phyloP scores from a whole-genome alignment of 305 asterid genomes.

The Petunia hybrid region DNA sequence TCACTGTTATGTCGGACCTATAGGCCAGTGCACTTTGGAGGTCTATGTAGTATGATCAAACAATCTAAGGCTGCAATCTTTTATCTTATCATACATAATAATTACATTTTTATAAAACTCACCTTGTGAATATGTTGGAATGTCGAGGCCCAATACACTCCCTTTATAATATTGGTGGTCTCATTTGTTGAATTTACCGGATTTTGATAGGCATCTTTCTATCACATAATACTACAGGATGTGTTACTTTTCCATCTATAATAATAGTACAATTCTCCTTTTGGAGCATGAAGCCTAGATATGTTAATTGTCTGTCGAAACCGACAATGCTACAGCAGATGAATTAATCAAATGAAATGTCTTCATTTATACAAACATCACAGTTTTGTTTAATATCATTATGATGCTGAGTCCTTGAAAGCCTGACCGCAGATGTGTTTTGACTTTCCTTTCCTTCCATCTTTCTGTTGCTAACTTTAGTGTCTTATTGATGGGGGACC shows the following conservation, averaged over 20 bases:
- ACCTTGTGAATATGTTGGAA: background rate
- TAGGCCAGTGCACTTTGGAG: background rate
- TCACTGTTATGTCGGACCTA: constrained; percentile 14
- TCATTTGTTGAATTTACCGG: background rate
- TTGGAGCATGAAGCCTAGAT: background rate
- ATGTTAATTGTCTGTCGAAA: background rate
- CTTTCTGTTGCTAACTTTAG: background rate
- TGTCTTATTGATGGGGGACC: background rate
- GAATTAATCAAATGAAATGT: background rate
- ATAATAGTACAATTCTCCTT: background rate
- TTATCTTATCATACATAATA: background rate
- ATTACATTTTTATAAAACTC: background rate
- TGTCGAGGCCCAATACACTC: background rate
- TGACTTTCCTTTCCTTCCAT: background rate
- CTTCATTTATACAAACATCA: background rate
- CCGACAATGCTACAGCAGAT: background rate
- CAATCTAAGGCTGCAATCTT: background rate
- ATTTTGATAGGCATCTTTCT: background rate
- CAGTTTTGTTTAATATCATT: background rate
- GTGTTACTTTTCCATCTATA: background rate
- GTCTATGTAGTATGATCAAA: constrained; percentile 19
- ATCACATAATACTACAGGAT: background rate
- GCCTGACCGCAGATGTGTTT: background rate
- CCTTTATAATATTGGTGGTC: background rate
- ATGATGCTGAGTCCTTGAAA: constrained; percentile 8